Base-by-base conservation (phyloP, 495 filamentous ascomycete genomes). In the Penicillium soppii region DNA sequence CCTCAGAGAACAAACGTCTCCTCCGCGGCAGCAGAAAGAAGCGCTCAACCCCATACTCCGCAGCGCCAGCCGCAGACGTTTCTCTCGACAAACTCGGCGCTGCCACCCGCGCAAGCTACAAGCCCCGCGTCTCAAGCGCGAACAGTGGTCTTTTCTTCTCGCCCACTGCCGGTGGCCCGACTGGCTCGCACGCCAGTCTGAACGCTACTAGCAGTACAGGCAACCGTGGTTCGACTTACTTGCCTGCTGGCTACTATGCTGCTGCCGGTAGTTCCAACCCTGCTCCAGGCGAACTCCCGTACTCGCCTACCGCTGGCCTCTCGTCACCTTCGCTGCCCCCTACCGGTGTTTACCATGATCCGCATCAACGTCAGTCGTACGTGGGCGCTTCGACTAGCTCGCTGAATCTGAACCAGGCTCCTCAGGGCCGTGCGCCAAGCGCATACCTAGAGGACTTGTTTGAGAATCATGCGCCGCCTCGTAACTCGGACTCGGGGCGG, bases 371-470 rank as follows among this genome's bases (percentile, higher is more conserved):
- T 15, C 59, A 63, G 12, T 69, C 65, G 15, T 59, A 69, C 23
- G 66, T 54, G 7, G 76, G 62, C 17, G 75, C 80, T 23, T 92
- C 87, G 52, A 81, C 78, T 19, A 94, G 83, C 62, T 86, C 80
- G 29, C 59, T 94, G 49, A 89, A 87, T 60, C 66, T 90, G 40
- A 82, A 75, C 56, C 72, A 81, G 19, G 80, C 85, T n/a, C 77
- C 80, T 17, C 82, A 84, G 37, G 84, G 82, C 30, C 77, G 94
- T 33, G 90, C 91, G 22, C 94, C 94, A 9, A 96, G 91, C 68
- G 89, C 92, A 35, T 96, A 92, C 63, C 69, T 98, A 35, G 92
- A 98, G 50, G 94, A 97, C 73, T 60, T 98, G 50, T 88, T 98
- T 63, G 91, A 92, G 62, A 83, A 74, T 52, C 84, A 86, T 61